Conservation (phyloP, 441 rosid species). For the Aquilaria agallochum region DNA sequence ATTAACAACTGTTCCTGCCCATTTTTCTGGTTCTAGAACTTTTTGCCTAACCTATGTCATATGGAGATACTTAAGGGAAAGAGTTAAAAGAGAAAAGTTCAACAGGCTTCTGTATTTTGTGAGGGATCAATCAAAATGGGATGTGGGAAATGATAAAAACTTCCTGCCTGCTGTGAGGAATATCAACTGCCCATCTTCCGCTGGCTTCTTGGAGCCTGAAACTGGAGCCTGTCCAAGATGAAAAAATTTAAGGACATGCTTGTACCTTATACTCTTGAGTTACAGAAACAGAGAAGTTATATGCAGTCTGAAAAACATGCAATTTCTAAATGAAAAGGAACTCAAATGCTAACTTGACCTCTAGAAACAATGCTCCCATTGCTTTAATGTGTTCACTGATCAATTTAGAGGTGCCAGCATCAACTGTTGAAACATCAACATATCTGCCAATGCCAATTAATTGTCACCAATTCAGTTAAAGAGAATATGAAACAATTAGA, state of each 20-base stretch:
- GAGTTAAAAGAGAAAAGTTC: too few species aligned
- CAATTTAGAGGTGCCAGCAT: slow-evolving; percentile 66
- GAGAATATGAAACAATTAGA: too few species aligned
- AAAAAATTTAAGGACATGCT: neutral
- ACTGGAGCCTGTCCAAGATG: slow-evolving; percentile 72
- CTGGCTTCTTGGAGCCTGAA: slow-evolving; percentile 95
- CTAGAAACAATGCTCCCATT: slow-evolving; percentile 74
- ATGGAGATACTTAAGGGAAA: too few species aligned
- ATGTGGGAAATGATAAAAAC: neutral
- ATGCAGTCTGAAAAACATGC: neutral
- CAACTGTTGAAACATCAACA: slow-evolving; percentile 92
- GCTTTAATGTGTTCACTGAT: slow-evolving; percentile 56
- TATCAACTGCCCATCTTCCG: slow-evolving; percentile 89
- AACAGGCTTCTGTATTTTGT: too few species aligned
- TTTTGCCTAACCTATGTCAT: too few species aligned
- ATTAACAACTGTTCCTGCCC: too few species aligned
- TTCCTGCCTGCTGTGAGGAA: slow-evolving; percentile 86
- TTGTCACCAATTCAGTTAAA: neutral
- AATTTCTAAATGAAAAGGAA: neutral
- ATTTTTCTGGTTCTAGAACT: too few species aligned
- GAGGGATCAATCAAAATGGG: neutral
- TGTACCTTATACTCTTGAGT: slow-evolving; percentile 4
- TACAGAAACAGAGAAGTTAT: neutral
- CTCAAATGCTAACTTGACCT: slow-evolving; percentile 37
- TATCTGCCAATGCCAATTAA: slow-evolving; percentile 42